Evolutionary conservation across 176 grass and related monocot species (phyloP), one percentile per base, ranked within the genome.

Genomic region (Oryza punctata): DNA sequence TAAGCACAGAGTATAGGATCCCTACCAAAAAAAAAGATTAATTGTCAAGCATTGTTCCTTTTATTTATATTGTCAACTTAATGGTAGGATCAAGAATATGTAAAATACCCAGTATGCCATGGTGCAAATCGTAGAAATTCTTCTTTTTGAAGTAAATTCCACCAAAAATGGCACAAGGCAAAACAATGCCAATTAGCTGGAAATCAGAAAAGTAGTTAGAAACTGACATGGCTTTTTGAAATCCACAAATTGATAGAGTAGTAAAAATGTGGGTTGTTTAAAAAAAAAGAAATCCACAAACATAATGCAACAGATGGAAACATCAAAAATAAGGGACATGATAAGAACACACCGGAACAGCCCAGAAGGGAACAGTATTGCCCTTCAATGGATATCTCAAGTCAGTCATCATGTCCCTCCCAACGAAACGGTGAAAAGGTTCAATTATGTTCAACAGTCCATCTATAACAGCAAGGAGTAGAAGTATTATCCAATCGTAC

Each of bases 41-140:
- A 35, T 8, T 64, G 40, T 75, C 70, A 28, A 81, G 33, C 37
- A 78, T 27, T 25, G 46, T 59, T 44, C 33, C 21, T 33, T 77
- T 33, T 25, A 15, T 47, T 52, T 49, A 72, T 12, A 8, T 65
- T 76, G 67, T 33, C n/a, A 37, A 63, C 6, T 10, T 63, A 68
- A 14, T 24, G 3, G 25, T 57, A 60, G 72, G 68, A 61, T 69
- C 47, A 84, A 65, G 43, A 78, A 69, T 38, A 63, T 83, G 23
- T 27, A 63, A 81, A 45, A 65, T 94, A 99, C 96, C 96, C 57
- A 99, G 89, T 89, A 96, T 94, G 50, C 89, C 93, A 85, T 99
- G 85, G 81, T 99, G 96, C 73, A 99, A 89, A 88, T 99, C 96
- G 81, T 94, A 99, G 24, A 92, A 89, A 81, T 96, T 95, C 83